Conservation (phyloP, 2,329 filamentous ascomycete species). For the Diaporthe sp. region DNA sequence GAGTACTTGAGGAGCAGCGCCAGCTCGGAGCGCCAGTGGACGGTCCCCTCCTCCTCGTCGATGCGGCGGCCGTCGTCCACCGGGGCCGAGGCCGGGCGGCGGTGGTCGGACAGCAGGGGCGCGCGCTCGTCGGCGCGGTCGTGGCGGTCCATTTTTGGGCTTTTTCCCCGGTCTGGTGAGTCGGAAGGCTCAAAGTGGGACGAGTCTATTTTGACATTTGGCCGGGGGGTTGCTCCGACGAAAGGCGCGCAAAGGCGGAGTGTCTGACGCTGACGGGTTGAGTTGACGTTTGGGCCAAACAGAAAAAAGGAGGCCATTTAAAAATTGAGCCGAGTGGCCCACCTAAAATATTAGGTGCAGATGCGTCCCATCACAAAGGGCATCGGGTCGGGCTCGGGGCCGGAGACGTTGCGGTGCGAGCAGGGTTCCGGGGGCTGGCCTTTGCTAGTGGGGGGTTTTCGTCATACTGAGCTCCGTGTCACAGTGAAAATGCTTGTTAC, state of each 20-base stretch:
- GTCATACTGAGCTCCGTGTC: background rate
- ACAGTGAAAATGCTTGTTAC: background rate
- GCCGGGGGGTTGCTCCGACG: background rate
- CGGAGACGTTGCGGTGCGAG: background rate
- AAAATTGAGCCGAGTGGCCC: background rate
- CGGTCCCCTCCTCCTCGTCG: background rate
- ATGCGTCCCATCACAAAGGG: background rate
- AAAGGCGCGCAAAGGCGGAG: background rate
- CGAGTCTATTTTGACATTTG: background rate
- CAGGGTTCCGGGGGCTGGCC: background rate
- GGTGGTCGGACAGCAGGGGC: constrained; percentile 19
- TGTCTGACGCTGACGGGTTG: background rate
- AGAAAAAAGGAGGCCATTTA: background rate
- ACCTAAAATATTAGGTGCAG: constrained; percentile 26
- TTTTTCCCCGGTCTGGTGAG: background rate
- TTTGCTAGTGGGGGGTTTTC: background rate
- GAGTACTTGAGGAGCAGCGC: constrained; percentile 51
- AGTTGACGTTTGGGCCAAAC: background rate
- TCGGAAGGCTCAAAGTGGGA: background rate
- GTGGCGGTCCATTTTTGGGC: constrained; percentile 12
- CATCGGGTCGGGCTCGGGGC: background rate
- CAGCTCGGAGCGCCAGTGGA: constrained; percentile 35
- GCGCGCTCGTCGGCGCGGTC: constrained; percentile 31
- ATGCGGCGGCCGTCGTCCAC: background rate
- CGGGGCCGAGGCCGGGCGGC: background rate